Conservation (phyloP, 495 filamentous ascomycete species). For the Hypomontagnella submonticulosa region DNA sequence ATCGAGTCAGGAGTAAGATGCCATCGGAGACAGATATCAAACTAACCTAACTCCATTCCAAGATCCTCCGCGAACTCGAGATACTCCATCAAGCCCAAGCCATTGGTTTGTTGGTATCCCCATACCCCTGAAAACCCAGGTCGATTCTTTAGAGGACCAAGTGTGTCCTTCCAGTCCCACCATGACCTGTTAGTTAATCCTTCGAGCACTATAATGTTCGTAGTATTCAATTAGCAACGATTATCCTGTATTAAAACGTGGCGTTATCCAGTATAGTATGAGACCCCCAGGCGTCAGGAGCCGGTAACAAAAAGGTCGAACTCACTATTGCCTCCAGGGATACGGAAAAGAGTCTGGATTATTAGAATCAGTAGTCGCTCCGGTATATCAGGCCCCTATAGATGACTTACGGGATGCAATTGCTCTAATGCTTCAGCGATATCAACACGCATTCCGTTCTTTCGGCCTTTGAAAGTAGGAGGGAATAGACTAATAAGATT, state of each 20-base stretch:
- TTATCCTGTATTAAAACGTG: neutral
- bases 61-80: slow-evolving; percentile 74
- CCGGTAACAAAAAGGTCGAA: neutral
- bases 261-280: no score
- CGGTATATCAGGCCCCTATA: neutral
- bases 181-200: slow-evolving; percentile 61
- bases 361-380: slow-evolving; percentile 10
- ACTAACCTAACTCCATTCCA: slow-evolving; percentile 61
- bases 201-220: slow-evolving; percentile 58
- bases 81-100: slow-evolving; percentile 71
- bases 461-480: slow-evolving; percentile 70
- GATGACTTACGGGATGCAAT: slow-evolving; percentile 56
- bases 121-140: slow-evolving; percentile 71
- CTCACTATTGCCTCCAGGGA: slow-evolving; percentile 72
- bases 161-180: slow-evolving; percentile 77
- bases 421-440: slow-evolving; percentile 65
- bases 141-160: slow-evolving; percentile 70
- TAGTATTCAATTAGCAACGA: neutral
- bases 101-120: slow-evolving; percentile 71
- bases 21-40: neutral
- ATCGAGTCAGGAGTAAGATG: neutral
- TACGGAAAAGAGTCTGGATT: slow-evolving; percentile 62
- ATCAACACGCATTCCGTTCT: slow-evolving; percentile 71
- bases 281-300: no score
- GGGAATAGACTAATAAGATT: slow-evolving; percentile 74